A percentile compares a stretch with the other conserved stretches of the same genome.
Evolutionary conservation across 306 rosid genomes (phyloP).

Genomic region (Prunus armeniaca): DNA sequence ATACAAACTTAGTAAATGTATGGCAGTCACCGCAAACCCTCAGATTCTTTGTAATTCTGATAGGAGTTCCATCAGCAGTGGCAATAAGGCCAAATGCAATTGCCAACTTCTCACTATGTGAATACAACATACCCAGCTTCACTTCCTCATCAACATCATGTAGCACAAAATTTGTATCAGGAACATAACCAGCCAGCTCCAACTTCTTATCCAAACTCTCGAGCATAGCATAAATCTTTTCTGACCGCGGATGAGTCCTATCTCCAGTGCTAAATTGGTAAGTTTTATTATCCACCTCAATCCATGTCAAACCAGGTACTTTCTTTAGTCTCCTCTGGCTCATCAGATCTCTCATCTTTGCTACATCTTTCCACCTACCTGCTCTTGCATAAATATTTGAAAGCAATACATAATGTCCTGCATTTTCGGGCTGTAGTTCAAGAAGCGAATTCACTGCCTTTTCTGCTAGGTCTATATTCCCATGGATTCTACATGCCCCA

Average conservation of each 20-base stretch:
- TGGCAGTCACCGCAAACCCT: conserved; percentile 88
- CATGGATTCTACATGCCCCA: conserved; percentile 71
- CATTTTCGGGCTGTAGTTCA: conserved; percentile 56
- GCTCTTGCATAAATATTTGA: conserved; percentile 78
- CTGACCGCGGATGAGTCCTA: conserved; percentile 57
- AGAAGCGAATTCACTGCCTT: conserved; percentile 60
- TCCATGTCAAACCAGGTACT: conserved; percentile 76
- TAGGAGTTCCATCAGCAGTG: conserved; percentile 40
- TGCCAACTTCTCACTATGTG: conserved; percentile 78
- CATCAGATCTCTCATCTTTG: conserved; percentile 57
- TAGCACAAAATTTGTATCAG: conserved; percentile 60
- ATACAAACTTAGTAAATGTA: conserved; percentile 61
- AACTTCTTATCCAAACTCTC: conserved; percentile 46
- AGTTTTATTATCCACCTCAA: conserved; percentile 53
- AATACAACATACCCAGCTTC: conserved; percentile 54
- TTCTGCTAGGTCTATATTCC: conserved; percentile 64
- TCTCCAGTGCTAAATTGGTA: conserved; percentile 63
- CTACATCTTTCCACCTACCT: conserved; percentile 66
- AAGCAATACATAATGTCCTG: conserved; percentile 70
- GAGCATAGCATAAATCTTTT: conserved; percentile 51
- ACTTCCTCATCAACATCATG: conserved; percentile 83
- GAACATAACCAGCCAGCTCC: conserved; percentile 61
- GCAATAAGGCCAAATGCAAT: conserved; percentile 68
- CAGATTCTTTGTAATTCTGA: conserved; percentile 74
- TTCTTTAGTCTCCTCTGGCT: conserved; percentile 59